Evolutionary conservation across 306 rosid genomes (phyloP).

Genomic region (Aeschynomene evenia): DNA sequence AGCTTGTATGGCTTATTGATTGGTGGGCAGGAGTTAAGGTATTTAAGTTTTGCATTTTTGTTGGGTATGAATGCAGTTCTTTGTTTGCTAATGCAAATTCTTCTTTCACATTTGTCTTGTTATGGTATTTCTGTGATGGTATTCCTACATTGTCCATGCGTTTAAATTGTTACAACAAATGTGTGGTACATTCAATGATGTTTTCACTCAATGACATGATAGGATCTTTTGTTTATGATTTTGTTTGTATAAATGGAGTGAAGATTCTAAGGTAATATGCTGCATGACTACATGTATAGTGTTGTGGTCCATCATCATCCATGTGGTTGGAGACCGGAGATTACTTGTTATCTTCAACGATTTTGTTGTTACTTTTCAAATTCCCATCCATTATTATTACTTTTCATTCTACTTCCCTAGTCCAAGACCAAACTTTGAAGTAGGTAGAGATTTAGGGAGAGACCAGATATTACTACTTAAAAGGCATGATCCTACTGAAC

Average conservation of each 20-base stretch:
- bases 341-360: background rate
- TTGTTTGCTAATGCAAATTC: background rate
- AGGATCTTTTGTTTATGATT: background rate
- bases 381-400: background rate
- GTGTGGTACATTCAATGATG: background rate
- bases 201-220: background rate
- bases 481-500: background rate
- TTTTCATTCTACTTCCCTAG: background rate
- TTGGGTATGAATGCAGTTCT: background rate
- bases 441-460: background rate
- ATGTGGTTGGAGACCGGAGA: background rate
- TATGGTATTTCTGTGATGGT: background rate
- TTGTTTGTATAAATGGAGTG: background rate
- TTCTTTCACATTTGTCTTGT: constrained; percentile 12
- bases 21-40: constrained; percentile 96
- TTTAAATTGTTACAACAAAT: background rate
- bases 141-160: background rate
- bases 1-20: constrained; percentile 72
- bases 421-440: background rate
- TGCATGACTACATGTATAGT: background rate
- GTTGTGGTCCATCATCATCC: background rate
- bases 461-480: background rate
- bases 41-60: background rate
- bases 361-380: background rate
- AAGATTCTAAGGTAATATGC: background rate